Conservation (phyloP, 164 flowering plant genomes). For the Cinnamomum chago region DNA sequence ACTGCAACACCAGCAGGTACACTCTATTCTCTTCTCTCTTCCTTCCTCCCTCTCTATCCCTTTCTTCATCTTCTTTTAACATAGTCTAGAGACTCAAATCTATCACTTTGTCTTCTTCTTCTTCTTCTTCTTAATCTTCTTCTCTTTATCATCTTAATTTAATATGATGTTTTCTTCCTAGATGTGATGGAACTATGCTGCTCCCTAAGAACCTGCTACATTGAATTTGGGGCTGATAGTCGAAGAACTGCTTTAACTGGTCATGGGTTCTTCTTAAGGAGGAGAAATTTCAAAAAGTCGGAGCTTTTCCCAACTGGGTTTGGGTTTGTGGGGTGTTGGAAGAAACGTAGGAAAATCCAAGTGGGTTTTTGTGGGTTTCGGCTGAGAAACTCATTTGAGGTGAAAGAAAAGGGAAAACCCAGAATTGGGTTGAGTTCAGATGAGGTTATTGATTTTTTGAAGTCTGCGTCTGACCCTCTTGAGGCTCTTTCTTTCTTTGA, state of each 20-base stretch:
- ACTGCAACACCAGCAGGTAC: no score
- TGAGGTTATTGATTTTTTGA: conserved; percentile 51
- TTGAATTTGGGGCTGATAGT: conserved; percentile 18
- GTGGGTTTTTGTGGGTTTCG: conserved; percentile 32
- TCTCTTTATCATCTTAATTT: neutral
- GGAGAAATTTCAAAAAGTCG: conserved; percentile 29
- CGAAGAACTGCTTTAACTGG: conserved; percentile 15
- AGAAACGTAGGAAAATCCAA: neutral
- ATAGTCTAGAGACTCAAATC: neutral
- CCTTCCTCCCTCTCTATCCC: no score
- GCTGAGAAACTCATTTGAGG: conserved; percentile 22
- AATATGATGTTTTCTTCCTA: conserved; percentile 15
- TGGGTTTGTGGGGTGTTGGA: conserved; percentile 31
- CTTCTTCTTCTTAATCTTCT: neutral
- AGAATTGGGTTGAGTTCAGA: conserved; percentile 32
- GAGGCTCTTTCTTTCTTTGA: conserved; percentile 55
- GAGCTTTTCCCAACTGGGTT: conserved; percentile 21
- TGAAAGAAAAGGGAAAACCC: conserved; percentile 17
- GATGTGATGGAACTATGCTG: conserved; percentile 36
- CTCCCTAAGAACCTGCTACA: conserved; percentile 24
- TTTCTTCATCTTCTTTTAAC: neutral
- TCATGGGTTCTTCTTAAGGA: conserved; percentile 13
- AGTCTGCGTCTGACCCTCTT: conserved; percentile 42
- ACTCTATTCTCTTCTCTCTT: no score
- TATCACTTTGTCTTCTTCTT: neutral